These are phyloP conservation scores for Tolypocladium album DNA, from an alignment of 2,329 filamentous ascomycete species.

Conservation along the genomic window DNA sequence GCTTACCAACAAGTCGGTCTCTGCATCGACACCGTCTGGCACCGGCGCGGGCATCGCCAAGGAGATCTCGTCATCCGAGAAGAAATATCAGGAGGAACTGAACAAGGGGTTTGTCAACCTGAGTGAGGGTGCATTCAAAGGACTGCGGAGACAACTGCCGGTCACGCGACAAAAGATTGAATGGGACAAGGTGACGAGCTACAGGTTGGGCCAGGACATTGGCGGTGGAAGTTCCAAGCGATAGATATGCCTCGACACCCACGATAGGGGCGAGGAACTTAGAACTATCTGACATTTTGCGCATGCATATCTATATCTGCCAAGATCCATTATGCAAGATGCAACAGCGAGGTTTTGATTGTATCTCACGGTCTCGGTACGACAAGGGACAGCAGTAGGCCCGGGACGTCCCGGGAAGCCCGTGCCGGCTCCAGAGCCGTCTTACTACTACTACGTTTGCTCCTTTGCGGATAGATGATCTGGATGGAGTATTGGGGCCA, in stretches of 20 bases:
- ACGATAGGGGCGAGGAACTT: not conserved
- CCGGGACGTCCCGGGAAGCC: not conserved
- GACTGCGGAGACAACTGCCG: conserved; percentile 79
- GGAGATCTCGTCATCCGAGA: conserved; percentile 71
- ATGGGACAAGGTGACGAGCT: conserved; percentile 96
- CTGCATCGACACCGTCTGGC: conserved; percentile 47
- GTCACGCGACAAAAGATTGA: conserved; percentile 98
- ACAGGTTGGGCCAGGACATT: conserved; percentile 74
- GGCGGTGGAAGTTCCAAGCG: conserved; percentile 52
- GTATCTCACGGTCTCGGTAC: not conserved
- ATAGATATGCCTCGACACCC: conserved; percentile 17
- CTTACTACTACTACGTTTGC: no score
- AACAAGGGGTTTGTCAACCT: conserved; percentile 82
- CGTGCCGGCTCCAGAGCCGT: not conserved
- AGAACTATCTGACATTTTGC: not conserved
- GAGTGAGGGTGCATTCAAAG: conserved; percentile 93
- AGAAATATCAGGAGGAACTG: conserved; percentile 91
- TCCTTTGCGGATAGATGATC: not conserved
- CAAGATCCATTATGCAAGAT: not conserved
- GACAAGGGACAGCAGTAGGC: not conserved
- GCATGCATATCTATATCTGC: not conserved
- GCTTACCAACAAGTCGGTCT: conserved; percentile 72
- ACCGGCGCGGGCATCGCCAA: conserved; percentile 60
- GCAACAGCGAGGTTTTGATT: not conserved
- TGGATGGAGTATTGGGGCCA: not conserved